Conservation (phyloP, 2,329 filamentous ascomycete species). For the Beauveria rudraprayagi region DNA sequence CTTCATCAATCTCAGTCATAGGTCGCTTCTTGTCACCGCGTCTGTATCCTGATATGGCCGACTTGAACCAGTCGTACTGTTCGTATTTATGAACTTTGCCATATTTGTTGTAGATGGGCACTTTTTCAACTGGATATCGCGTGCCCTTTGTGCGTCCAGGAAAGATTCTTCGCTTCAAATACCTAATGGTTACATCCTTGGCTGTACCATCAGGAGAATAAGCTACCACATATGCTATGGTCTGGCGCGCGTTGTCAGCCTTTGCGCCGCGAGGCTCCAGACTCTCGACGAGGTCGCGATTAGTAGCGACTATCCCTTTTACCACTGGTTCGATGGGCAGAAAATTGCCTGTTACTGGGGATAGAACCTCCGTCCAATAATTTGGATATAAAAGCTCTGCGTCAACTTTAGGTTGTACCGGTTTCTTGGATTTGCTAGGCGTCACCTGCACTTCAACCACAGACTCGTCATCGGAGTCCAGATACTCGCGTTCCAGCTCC, state of each 20-base stretch:
- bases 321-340: conserved; percentile 72
- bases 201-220: conserved; percentile 78
- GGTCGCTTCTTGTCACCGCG: conserved; percentile 41
- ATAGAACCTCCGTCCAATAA: conserved; percentile 90
- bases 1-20: conserved; percentile 63
- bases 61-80: conserved; percentile 81
- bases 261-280: conserved; percentile 78
- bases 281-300: conserved; percentile 60
- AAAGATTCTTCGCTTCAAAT: conserved; percentile 71
- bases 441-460: conserved; percentile 45
- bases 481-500: conserved; percentile 31
- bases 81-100: conserved; percentile 73
- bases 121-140: conserved; percentile 69
- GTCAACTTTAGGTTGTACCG: conserved; percentile 50
- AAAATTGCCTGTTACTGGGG: conserved; percentile 70
- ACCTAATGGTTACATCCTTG: conserved; percentile 90
- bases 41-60: conserved; percentile 65
- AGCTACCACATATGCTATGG: conserved; percentile 82
- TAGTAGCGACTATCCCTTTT: conserved; percentile 60
- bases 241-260: conserved; percentile 78
- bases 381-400: conserved; percentile 73
- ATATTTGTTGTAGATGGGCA: conserved; percentile 67
- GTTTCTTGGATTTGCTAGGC: conserved; percentile 29
- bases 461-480: conserved; percentile 51
- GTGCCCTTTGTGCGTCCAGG: conserved; percentile 87